Base-by-base conservation (phyloP, 2,329 filamentous ascomycete genomes). In the Lecanoromycetidae sp. region DNA sequence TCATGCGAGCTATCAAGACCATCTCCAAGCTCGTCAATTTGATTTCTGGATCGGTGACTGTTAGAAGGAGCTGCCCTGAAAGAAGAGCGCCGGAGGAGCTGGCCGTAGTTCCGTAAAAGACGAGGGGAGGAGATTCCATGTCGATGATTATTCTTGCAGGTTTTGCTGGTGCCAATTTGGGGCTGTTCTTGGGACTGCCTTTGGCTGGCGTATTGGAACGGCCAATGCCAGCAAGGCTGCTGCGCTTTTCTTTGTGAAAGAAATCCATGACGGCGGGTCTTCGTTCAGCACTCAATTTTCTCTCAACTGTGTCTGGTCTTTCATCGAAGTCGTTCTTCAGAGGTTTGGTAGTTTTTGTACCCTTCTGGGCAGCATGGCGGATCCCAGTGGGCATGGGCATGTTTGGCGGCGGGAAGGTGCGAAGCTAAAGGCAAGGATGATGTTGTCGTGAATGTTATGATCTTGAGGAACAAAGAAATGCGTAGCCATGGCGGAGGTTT, bases 91-190 rank as follows among this genome's bases (percentile, higher is more conserved):
- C 29, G 3, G 47, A 40, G 26, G 38, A 46, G 26, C 39, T 46
- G 50, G 53, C 55, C 15, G 48, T 45, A 7, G 22, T 44, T 52
- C 87, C 87, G 59, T 91, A 85, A 66, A 94, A 82, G 37, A 95
- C 77, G 15, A 90, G 73, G 2, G 88, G 88, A 1, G 87, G 87
- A 10, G 85, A 93, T 69, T 95, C 88, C 53, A 95, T 82, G 56
- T 72, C 63, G 57, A 82, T 70, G 49, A 74, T 69, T 53, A 82
- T 64, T 52, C 69, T 74, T 42, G 74, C 71, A 2, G 70, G 63
- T 40, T 68, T 64, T 29, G 60, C 56, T 6, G 64, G 58, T 25
- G 50, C 41, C 9, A 56, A 35, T 36, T 50, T 46, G 12, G 58
- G 57, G 9, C 46, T 50, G 29, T 42, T 22, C 32, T 52, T 54